A percentile compares a stretch with the other conserved stretches of the same genome.
Conservation (phyloP, 2,329 filamentous ascomycete genomes). For the Aureobasidium namibiae region DNA sequence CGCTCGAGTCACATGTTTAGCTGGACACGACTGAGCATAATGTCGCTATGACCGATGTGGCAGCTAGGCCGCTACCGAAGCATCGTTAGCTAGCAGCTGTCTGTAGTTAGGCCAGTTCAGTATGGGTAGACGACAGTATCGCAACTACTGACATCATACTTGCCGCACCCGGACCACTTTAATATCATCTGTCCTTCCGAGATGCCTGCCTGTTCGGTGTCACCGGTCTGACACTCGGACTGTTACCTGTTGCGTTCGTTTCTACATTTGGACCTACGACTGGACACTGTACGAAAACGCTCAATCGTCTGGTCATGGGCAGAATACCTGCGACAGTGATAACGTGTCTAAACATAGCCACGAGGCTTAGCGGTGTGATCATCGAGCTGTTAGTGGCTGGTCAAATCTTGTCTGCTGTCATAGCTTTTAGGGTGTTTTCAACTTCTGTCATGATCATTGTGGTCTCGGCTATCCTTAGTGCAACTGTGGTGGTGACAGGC, state of each 20-base stretch:
- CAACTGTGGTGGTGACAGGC: background rate
- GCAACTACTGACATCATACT: background rate
- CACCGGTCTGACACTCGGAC: background rate
- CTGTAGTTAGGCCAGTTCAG: background rate
- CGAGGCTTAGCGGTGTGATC: background rate
- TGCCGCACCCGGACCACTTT: background rate
- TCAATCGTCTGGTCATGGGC: background rate
- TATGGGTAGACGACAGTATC: background rate
- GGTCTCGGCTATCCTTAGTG: background rate
- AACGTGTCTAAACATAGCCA: background rate
- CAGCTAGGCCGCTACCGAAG: background rate
- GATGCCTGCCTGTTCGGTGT: background rate
- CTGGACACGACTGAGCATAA: too few species aligned
- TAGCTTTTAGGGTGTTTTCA: background rate
- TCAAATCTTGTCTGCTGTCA: background rate
- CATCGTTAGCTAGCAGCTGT: background rate
- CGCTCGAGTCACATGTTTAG: too few species aligned
- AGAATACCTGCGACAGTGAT: background rate
- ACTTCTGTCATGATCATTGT: background rate
- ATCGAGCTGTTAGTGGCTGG: background rate
- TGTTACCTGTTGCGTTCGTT: background rate
- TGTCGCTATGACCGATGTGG: background rate
- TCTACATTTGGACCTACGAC: background rate
- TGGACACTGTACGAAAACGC: background rate
- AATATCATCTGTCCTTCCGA: background rate